Evolutionary conservation across 1,139 yeast genomes (phyloP), one percentile per base, ranked within the genome.

Genomic region (Pichia sp.): DNA sequence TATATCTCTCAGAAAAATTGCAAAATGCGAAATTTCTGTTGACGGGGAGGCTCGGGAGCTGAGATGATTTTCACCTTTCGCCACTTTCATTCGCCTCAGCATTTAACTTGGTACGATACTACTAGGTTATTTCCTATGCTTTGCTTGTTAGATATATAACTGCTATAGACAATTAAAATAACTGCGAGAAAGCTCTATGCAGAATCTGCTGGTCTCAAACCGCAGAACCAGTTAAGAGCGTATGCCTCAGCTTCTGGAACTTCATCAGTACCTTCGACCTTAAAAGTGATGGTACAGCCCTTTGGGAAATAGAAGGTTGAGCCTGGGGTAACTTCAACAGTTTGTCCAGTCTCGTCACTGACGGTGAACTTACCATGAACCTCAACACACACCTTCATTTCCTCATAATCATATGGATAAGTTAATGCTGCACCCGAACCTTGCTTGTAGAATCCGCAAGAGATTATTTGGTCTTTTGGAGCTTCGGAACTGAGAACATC

Each of bases 401-500:
- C 86, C 51, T 78, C 85, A 58, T 77, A 78, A 50, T 62, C 60
- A 60, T 78, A 78, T 39, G 63, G 59, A 67, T 77, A 78, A 14
- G 73, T 82, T 52, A 78, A 69, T 31, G 81, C 73, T 53, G 74
- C 78, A 43, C 86, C 86, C 45, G 66, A 60, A 55, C 75, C 81
- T 63, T 77, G 85, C 51, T 64, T 71, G 67, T 71, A 78, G 62
- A 78, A 77, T 28, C 86, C 86, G 54, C 79, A 66, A 14, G 77
- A 59, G 44, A 78, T 71, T 53, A 72, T 74, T 50, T 74, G 58
- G 31, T 73, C 84, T 48, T 73, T 74, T 34, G 46, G 48, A 38
- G 76, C 76, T 29, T 72, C 74, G 25, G 83, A 72, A 33, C 74
- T 64, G 59, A 72, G 67, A 37, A 66, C 62, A 51, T 78, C 86